Evolutionary conservation across 192 early-diverging fungal genomes (phyloP).

Genomic region (Coemansia sp.): DNA sequence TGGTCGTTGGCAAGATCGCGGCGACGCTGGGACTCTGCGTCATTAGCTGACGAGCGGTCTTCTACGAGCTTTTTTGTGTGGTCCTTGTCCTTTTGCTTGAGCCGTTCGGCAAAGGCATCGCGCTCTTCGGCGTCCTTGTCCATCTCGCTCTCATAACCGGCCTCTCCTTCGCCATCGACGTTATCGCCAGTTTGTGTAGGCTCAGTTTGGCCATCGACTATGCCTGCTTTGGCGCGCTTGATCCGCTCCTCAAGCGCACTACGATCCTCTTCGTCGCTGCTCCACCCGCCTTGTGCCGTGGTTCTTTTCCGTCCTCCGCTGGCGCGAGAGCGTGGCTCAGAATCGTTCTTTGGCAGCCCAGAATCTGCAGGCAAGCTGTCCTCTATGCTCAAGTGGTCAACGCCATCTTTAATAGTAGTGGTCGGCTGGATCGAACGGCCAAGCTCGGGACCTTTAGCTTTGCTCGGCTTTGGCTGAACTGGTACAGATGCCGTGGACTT

Average conservation of each 20-base stretch:
- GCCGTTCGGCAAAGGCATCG: slow-evolving; percentile 86
- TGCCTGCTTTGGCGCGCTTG: slow-evolving; percentile 60
- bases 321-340: slow-evolving; percentile 13
- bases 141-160: slow-evolving; percentile 47
- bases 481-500: background rate
- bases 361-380: background rate
- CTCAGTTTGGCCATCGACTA: slow-evolving; percentile 29
- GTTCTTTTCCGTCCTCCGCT: slow-evolving; percentile 55
- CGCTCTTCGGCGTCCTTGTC: slow-evolving; percentile 81
- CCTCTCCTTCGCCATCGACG: slow-evolving; percentile 38
- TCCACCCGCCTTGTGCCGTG: slow-evolving; percentile 48
- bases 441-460: background rate
- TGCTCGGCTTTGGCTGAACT: slow-evolving; percentile 1
- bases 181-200: slow-evolving; percentile 35
- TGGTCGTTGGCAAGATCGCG: slow-evolving; percentile 84
- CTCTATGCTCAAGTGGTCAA: slow-evolving; percentile 6
- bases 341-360: background rate
- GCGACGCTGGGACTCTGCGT: slow-evolving; percentile 68
- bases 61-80: slow-evolving; percentile 66
- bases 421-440: background rate
- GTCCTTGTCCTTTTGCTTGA: slow-evolving; percentile 82
- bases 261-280: slow-evolving; percentile 69
- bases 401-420: slow-evolving; percentile 1
- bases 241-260: slow-evolving; percentile 56
- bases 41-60: slow-evolving; percentile 42